Base-by-base conservation (phyloP, 2,329 filamentous ascomycete genomes). In the Diaporthe sp. region DNA sequence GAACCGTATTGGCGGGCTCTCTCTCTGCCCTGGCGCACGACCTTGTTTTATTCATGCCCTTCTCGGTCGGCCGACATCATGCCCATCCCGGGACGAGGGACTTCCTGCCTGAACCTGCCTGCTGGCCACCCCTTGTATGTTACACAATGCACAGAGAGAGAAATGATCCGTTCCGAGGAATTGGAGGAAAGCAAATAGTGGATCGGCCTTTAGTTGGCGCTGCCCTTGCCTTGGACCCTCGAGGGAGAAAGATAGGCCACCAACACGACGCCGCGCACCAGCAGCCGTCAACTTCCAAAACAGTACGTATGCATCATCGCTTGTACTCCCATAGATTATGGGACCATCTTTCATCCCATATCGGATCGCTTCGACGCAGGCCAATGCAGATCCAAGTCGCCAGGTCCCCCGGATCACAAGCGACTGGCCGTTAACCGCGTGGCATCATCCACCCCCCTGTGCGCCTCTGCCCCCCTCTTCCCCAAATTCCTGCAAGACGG, bases 351-450 rank as follows among this genome's bases (percentile, higher is more conserved):
- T 65, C 61, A 15, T 65, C 61, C 63, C 63, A 66, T 51, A 53
- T 68, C 63, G n/a, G 63, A 68, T 68, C 63, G 63, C 63, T 32
- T 68, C 63, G 63, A 53, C 63, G 63, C 63, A 68, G 63, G 63
- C 44, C 63, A 35, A 35, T 51, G 63, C 63, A 68, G 63, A 68
- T 68, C 63, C 39, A 63, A 17, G 44, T 17, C 30, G 15, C 15
- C n/a, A n/a, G n/a, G n/a, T n/a, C n/a, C n/a, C 44, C 63, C 63
- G 44, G 63, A 66, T 66, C 44, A 37, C 63, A 66, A 66, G 63
- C 63, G 63, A 66, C 63, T 66, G 61, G 61, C 63, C 63, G 63
- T 51, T 42, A 51, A 51, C 63, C 63, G 44, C 63, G 63, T 66
- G 63, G 44, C 30, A 51, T 51, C 19, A 2, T 5, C 8, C 19